Evolutionary conservation across 306 rosid genomes (phyloP), one percentile per base, ranked within the genome.

Genomic region (Albizia julibrissin): DNA sequence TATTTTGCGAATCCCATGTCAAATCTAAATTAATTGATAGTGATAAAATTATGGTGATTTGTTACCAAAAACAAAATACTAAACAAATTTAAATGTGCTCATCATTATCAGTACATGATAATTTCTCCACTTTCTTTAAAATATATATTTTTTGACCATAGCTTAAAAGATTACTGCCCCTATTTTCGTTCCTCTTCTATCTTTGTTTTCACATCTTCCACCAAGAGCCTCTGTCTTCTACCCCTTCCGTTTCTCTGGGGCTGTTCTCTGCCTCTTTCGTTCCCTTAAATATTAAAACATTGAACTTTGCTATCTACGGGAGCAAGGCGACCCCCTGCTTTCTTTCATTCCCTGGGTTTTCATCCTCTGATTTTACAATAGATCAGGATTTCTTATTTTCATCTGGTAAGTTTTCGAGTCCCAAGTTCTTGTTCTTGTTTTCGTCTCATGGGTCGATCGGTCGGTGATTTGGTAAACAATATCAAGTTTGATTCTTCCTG

Each of bases 131-230:
- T 4, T 61, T 61, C 67, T 26, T 61, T 56, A 56, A 56, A 56
- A n/a, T 56, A 56, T 56, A 16, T 50, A 50, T 56, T n/a, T 54
- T 61, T 58, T 61, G 67, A 61, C 34, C 16, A 13, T 61, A 10
- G 65, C 27, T 61, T 87, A 81, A 83, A 86, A 86, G 78, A 84
- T 86, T 84, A 84, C 89, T 72, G 78, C 59, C 85, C 88, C 80
- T 79, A 73, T 33, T 29, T 56, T 83, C 72, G 72, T 62, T 46
- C 72, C 64, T 68, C 29, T 34, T 14, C 22, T 12, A 22, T 70
- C 56, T 34, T 46, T 77, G 49, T 42, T 79, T 64, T 83, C 82
- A 85, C 86, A 83, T 83, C 92, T 81, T 89, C 91, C 88, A 87
- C 91, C 86, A 80, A 64, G 74, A 84, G 80, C 83, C 44, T 44